These are phyloP conservation scores for Alternaria novae-zelandiae DNA, from an alignment of 2,329 filamentous ascomycete genomes.

Conservation along the genomic window DNA sequence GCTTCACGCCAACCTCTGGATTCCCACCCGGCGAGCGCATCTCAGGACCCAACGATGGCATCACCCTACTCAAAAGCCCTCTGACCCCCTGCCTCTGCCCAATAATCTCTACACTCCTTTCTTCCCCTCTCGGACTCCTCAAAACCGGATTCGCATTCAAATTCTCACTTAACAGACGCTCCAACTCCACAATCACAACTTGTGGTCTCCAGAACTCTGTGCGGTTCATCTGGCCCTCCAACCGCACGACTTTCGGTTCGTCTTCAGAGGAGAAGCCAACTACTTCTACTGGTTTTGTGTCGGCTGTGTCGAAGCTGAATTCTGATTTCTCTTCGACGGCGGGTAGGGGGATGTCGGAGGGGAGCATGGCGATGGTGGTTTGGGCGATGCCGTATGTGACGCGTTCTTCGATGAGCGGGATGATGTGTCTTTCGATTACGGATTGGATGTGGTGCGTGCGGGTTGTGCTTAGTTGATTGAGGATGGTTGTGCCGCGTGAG, in stretches of 20 bases:
- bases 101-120: not conserved
- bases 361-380: conserved; percentile 54
- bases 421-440: conserved; percentile 49
- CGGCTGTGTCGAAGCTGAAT: conserved; percentile 35
- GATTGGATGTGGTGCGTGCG: conserved; percentile 50
- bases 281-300: conserved; percentile 40
- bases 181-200: conserved; percentile 51
- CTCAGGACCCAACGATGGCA: conserved; percentile 28
- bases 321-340: conserved; percentile 34
- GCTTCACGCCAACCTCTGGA: conserved; percentile 27
- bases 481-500: conserved; percentile 36
- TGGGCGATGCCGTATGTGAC: conserved; percentile 52
- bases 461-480: conserved; percentile 47
- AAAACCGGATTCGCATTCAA: conserved; percentile 34
- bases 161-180: conserved; percentile 38
- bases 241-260: conserved; percentile 48
- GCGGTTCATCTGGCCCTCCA: conserved; percentile 50
- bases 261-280: conserved; percentile 51
- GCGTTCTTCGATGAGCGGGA: conserved; percentile 50
- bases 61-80: conserved; percentile 32
- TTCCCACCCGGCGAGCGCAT: conserved; percentile 23
- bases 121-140: conserved; percentile 4
- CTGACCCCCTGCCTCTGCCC: conserved; percentile 16
- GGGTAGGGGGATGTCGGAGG: conserved; percentile 49
- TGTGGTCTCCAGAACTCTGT: conserved; percentile 54